Percentiles rank a stretch among this genome's conserved stretches.
Evolutionary conservation across 768 basidiomycete genomes (phyloP).

Genomic region (Tephrocybe sp.): DNA sequence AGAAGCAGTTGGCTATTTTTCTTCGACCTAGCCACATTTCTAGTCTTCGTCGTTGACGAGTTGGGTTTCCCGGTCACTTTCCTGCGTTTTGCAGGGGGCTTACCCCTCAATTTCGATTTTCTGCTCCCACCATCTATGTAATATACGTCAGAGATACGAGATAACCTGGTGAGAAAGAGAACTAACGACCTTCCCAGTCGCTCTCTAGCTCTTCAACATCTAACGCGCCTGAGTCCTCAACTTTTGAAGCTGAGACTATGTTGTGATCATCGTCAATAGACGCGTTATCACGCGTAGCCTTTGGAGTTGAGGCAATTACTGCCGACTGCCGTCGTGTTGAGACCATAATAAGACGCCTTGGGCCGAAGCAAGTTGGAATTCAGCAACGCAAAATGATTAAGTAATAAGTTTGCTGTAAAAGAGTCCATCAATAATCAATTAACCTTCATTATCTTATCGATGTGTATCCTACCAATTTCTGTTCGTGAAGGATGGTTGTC

Average conservation of each 20-base stretch:
- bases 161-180: neutral
- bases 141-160: neutral
- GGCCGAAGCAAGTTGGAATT: no score
- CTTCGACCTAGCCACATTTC: neutral
- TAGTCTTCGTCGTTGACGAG: neutral
- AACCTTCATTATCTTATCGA: no score
- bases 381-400: no score
- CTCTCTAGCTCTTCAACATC: no score
- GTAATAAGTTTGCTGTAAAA: no score
- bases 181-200: neutral
- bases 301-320: neutral
- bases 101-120: neutral
- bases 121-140: neutral
- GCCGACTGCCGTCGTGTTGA: neutral
- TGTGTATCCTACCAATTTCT: no score
- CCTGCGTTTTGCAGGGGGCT: constrained; percentile 1
- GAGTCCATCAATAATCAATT: no score
- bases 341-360: neutral
- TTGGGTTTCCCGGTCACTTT: neutral
- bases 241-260: no score
- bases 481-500: no score
- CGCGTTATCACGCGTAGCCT: neutral
- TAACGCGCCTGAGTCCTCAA: no score
- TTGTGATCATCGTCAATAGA: no score
- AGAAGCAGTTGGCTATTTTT: constrained; percentile 13